Base-by-base conservation (phyloP, 1,139 yeast species). In the Kodamaea anthophila region DNA sequence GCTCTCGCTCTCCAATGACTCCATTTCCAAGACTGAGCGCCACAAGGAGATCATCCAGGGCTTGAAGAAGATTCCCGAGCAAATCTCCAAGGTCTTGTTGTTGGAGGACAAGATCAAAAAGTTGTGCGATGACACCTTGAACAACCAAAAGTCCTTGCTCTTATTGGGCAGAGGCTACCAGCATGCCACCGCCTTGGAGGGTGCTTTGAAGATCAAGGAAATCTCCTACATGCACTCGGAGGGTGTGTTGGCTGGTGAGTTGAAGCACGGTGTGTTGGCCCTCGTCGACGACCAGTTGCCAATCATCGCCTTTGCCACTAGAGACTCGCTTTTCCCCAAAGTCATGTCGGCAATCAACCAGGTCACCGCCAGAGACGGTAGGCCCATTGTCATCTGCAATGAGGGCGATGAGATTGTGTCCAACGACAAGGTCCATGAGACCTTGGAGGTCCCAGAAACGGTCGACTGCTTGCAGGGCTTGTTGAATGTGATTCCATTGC, bases 161-260 rank as follows among this genome's bases (percentile, higher is more conserved):
- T 71, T 93, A 47, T 74, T 93, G 42, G 99, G 99, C 40, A 83
- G 99, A 65, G 99, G 99, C 33, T 88, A 85, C 64, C 98, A 93
- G 64, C 81, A 74, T 59, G 98, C 99, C 13, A 81, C 96, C 42
- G 97, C 98, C 10, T 72, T 93, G 49, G 99, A 93, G 63, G 98
- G 98, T 51, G 98, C 99, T 6, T 74, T 93, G 49, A 93, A 93
- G 65, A 91, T 93, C 55, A 93, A 93, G 65, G 99, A 93, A 63
- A 93, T 93, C 41, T 88, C 97, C 5, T 93, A 93, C 60, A 93
- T 91, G 88, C 99, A 93, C 58, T 86, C 97, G 15, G 99, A 93
- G 66, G 99, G 98, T 67, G 96, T 93, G 31, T 77, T 91, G 44
- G 98, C 99, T 15, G 99, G 98, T 56, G 99, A 93, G 62, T 77